Evolutionary conservation across 2,329 filamentous ascomycete species (phyloP), one percentile per base, ranked within the genome.

Genomic region (Phaeosphaeriaceae sp.): DNA sequence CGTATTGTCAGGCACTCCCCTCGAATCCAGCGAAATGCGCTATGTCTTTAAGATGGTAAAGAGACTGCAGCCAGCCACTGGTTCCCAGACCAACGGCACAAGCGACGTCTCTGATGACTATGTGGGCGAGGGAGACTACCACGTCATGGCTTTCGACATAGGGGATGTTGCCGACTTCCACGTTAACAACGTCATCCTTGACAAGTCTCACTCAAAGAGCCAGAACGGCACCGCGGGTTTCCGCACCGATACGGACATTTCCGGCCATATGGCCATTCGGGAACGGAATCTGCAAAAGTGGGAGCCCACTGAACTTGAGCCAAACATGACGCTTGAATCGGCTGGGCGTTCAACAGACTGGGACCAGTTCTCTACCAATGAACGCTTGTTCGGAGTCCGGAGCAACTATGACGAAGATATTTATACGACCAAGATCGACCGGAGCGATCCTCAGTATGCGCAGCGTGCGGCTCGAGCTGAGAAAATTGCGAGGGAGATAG

Each of bases 301-400:
- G 93, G 87, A 93, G 54, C 88, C 91, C 7, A 89, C 84, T 17
- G 88, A 89, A 61, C 75, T 77, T 4, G 84, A 85, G 25, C 76
- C 86, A 42, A 89, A 93, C 71, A 83, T 91, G 64, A 89, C 90
- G 48, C 83, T 97, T 22, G 92, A 95, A 69, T 86, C 78, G 24
- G 71, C 70, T 17, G 76, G 72, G 25, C 67, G 65, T 47, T 57
- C 72, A 56, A 53, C 60, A 7, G 82, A 80, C 10, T 99, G 95
- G 95, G 94, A 99, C 75, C 95, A 99, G 76, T 99, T 99, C 72
- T 91, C 91, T 57, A 89, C 86, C 62, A 98, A 98, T 72, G 91
- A 96, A 78, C 85, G 88, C 55, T 87, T 92, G 27, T 98, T 97
- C 73, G 95, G 95, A 36, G 80, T 96, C 41, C 92, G 88, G 78